These are phyloP conservation scores for Tetrahymena elliotti DNA, from an alignment of 73 alveolate species.

Conservation along the genomic window DNA sequence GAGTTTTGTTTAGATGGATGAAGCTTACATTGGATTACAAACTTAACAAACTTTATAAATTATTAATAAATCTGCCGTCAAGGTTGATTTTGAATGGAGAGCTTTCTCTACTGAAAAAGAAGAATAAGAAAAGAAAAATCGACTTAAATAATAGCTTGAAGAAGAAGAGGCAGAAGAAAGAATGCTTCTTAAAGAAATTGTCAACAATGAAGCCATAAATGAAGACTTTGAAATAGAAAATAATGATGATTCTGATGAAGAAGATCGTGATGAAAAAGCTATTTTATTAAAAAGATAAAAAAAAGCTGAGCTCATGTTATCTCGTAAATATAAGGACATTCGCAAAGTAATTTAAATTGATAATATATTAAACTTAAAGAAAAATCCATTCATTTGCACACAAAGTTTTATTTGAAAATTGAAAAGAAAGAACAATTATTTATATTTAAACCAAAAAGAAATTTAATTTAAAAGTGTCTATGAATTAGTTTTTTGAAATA, in stretches of 20 bases:
- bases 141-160: slow-evolving; percentile 78
- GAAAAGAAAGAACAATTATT: too few species aligned
- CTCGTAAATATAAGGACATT: slow-evolving; percentile 78
- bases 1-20: slow-evolving; percentile 91
- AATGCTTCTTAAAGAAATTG: slow-evolving; percentile 90
- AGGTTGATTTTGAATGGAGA: slow-evolving; percentile 99
- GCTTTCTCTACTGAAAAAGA: slow-evolving; percentile 98
- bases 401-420: too few species aligned
- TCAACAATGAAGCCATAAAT: slow-evolving; percentile 52
- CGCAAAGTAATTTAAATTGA: slow-evolving; percentile 38
- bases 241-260: slow-evolving; percentile 73
- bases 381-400: too few species aligned
- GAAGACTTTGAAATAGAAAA: slow-evolving; percentile 52
- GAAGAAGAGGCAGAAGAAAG: slow-evolving; percentile 98
- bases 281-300: slow-evolving; percentile 24
- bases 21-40: slow-evolving; percentile 91
- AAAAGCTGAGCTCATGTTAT: slow-evolving; percentile 28
- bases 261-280: slow-evolving; percentile 71
- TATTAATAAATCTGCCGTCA: slow-evolving; percentile 95
- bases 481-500: too few species aligned
- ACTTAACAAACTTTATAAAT: slow-evolving; percentile 91
- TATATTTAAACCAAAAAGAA: too few species aligned
- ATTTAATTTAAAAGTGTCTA: too few species aligned
- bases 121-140: slow-evolving; percentile 94
- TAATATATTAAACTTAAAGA: background rate